phyloP scores from a whole-genome alignment of 1,139 yeast species.

The Blastobotrys capitulatus region DNA sequence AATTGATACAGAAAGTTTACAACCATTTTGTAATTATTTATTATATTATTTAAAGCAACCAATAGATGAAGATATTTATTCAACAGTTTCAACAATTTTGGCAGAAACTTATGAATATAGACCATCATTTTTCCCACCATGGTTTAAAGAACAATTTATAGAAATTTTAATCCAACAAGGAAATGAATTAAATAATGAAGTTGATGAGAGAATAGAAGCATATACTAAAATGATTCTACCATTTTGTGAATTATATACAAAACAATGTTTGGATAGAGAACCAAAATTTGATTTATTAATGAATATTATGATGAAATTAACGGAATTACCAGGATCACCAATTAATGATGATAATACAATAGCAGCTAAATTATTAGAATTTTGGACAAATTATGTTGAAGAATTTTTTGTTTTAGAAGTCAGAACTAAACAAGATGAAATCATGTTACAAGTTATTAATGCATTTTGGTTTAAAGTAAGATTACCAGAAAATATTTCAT shows the following conservation, averaged over 20 bases:
- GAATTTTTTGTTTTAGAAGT: constrained; percentile 46
- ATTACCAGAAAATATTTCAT: constrained; percentile 28
- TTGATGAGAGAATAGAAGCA: constrained; percentile 6
- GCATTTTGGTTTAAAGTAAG: constrained; percentile 62
- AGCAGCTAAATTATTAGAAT: constrained; percentile 62
- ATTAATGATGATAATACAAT: constrained; percentile 56
- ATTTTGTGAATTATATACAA: constrained; percentile 13
- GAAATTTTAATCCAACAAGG: constrained; percentile 16
- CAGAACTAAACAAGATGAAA: constrained; percentile 36
- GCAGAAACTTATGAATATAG: constrained; percentile 15
- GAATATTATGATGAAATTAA: constrained; percentile 44
- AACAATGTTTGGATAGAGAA: constrained; percentile 7
- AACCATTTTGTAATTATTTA: constrained; percentile 32
- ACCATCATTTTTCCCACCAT: constrained; percentile 17
- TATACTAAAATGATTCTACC: constrained; percentile 9
- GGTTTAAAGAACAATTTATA: constrained; percentile 14
- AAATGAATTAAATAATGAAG: constrained; percentile 4
- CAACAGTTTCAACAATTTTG: constrained; percentile 20
- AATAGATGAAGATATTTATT: constrained; percentile 33
- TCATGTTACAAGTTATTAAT: constrained; percentile 41
- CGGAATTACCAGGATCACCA: constrained; percentile 58
- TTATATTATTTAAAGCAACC: constrained; percentile 36
- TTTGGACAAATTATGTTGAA: constrained; percentile 77
- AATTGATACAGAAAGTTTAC: constrained; percentile 33
- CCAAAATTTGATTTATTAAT: constrained; percentile 20